Conservation (phyloP, 352 stramenopile species). For the Phytophthora litchii region DNA sequence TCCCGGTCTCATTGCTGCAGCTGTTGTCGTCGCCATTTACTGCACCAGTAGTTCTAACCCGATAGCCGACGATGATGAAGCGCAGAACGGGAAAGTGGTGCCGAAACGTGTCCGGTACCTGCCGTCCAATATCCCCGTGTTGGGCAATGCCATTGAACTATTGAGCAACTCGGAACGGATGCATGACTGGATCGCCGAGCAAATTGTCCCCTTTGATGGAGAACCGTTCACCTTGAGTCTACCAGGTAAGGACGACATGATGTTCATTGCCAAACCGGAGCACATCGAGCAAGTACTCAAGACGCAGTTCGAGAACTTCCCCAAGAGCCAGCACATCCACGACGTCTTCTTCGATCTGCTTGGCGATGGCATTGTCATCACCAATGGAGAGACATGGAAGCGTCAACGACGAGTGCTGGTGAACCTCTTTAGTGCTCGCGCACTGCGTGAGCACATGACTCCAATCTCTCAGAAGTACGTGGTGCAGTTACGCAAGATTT, state of each 20-base stretch:
- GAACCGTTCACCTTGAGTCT: conserved; percentile 44
- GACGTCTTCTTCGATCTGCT: conserved; percentile 54
- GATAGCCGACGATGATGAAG: conserved; percentile 2
- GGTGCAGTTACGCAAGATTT: conserved; percentile 31
- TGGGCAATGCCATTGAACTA: conserved; percentile 47
- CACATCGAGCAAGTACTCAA: conserved; percentile 45
- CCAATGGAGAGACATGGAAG: conserved; percentile 58
- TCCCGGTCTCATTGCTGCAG: conserved; percentile 21
- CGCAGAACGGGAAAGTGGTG: conserved; percentile 10
- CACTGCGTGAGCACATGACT: conserved; percentile 42
- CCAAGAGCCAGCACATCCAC: conserved; percentile 54
- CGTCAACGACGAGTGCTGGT: conserved; percentile 45
- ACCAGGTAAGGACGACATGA: conserved; percentile 39
- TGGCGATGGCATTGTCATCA: conserved; percentile 61
- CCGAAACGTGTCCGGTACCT: conserved; percentile 36
- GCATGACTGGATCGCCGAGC: conserved; percentile 59
- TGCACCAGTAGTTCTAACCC: conserved; percentile 13
- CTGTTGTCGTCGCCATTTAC: conserved; percentile 26
- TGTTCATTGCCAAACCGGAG: conserved; percentile 41
- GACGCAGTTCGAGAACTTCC: conserved; percentile 64
- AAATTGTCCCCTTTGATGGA: conserved; percentile 39
- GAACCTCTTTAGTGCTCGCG: conserved; percentile 42
- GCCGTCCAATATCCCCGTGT: conserved; percentile 36
- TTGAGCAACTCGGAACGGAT: conserved; percentile 43
- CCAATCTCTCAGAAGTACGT: conserved; percentile 40